Evolutionary conservation across 2,329 filamentous ascomycete species (phyloP).

Genomic region (Alternaria ethzedia): DNA sequence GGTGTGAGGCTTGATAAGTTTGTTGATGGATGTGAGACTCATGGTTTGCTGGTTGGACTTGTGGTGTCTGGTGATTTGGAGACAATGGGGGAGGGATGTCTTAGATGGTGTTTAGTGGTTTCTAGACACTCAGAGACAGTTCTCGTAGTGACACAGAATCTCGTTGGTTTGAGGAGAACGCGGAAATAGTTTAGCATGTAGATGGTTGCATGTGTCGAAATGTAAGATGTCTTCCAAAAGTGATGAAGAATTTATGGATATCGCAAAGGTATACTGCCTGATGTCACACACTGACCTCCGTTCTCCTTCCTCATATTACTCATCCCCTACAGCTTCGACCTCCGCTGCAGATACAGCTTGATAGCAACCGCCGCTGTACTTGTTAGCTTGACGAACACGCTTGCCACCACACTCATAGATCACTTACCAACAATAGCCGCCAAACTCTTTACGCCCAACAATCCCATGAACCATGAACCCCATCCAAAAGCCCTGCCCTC

Average conservation of each 20-base stretch:
- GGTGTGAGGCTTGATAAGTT: background rate
- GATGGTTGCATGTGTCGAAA: background rate
- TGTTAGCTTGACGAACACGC: background rate
- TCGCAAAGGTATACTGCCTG: background rate
- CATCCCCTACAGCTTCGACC: constrained; percentile 1
- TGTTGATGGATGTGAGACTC: background rate
- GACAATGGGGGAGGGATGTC: background rate
- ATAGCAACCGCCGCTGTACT: constrained; percentile 7
- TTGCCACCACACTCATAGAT: background rate
- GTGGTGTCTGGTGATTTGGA: background rate
- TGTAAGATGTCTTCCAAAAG: background rate
- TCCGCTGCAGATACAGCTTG: constrained; percentile 11
- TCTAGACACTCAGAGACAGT: background rate
- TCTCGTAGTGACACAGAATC: accelerated
- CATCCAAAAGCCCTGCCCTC: constrained; percentile 53
- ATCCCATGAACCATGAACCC: constrained; percentile 41
- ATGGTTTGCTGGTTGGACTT: background rate
- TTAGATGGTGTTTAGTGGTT: background rate
- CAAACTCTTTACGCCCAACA: constrained; percentile 40
- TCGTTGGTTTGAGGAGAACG: background rate
- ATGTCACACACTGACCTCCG: background rate
- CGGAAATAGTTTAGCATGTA: background rate
- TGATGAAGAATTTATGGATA: background rate
- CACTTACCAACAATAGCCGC: constrained; percentile 43
- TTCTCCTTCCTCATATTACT: background rate